These are phyloP conservation scores for Aspergillus puulaauensis DNA, from an alignment of 2,329 filamentous ascomycete species.

Conservation along the genomic window DNA sequence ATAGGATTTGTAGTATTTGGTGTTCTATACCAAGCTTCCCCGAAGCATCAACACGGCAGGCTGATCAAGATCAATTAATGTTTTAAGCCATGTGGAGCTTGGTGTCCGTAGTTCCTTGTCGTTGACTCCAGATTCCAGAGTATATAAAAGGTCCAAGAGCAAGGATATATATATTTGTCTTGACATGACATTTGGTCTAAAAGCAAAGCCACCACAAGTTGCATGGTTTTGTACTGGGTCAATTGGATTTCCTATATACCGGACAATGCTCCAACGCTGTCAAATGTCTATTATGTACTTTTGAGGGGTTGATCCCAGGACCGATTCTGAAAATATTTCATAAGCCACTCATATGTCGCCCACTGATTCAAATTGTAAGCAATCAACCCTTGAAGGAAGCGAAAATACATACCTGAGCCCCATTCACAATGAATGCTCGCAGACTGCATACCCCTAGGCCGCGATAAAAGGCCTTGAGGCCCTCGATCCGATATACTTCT, in stretches of 20 bases:
- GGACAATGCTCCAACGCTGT: neutral
- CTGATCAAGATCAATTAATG: neutral
- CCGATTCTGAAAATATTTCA: constrained; percentile 49
- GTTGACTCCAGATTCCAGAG: neutral
- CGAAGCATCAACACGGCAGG: neutral
- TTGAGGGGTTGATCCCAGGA: constrained; percentile 12
- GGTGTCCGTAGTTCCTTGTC: neutral
- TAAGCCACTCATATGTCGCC: constrained; percentile 88
- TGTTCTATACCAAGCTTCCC: neutral
- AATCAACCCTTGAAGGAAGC: neutral
- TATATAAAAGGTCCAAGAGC: neutral
- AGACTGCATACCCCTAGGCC: constrained; percentile 79
- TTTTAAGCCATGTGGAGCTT: neutral
- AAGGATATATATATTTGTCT: neutral
- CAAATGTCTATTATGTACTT: constrained; percentile 2
- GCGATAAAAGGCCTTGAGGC: constrained; percentile 65
- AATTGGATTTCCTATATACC: neutral
- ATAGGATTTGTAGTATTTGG: neutral
- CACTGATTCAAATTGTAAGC: constrained; percentile 55
- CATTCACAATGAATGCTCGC: constrained; percentile 88
- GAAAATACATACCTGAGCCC: constrained; percentile 59
- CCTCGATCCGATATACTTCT: constrained; percentile 65
- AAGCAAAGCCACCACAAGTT: neutral
- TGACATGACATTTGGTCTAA: neutral
- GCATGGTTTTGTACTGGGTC: neutral